phyloP scores from a whole-genome alignment of 2,329 filamentous ascomycete genomes.

The Pyricularia grisea region DNA sequence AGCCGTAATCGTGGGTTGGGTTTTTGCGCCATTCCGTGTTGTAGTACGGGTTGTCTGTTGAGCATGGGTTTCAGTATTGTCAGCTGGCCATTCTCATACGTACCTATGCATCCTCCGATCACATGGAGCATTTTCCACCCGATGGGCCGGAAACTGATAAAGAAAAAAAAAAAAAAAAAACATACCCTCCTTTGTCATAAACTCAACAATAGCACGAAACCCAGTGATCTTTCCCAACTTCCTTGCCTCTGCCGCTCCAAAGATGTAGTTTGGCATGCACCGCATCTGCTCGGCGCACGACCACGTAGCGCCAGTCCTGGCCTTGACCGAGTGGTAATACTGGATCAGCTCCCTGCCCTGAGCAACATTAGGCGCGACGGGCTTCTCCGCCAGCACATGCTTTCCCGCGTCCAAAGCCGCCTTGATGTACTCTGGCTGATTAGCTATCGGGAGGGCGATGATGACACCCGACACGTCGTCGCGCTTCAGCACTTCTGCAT shows the following conservation, averaged over 20 bases:
- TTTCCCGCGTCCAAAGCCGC: slow-evolving; percentile 55
- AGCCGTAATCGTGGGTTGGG: slow-evolving; percentile 66
- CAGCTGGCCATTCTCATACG: neutral
- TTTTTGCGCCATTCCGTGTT: slow-evolving; percentile 52
- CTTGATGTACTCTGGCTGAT: slow-evolving; percentile 49
- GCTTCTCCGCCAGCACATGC: slow-evolving; percentile 63
- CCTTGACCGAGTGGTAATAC: slow-evolving; percentile 19
- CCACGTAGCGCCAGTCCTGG: slow-evolving; percentile 30
- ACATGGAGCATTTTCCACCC: too few species aligned
- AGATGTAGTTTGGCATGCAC: slow-evolving; percentile 45
- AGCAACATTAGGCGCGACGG: slow-evolving; percentile 46
- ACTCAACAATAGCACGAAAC: slow-evolving; percentile 34
- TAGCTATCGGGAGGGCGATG: slow-evolving; percentile 52
- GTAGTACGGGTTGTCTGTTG: slow-evolving; percentile 33
- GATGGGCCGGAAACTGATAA: too few species aligned
- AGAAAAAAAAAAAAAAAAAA: neutral
- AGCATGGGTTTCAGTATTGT: neutral
- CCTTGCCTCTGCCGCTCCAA: slow-evolving; percentile 37
- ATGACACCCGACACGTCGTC: slow-evolving; percentile 46
- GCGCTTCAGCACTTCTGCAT: slow-evolving; percentile 41
- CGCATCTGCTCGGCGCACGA: slow-evolving; percentile 67
- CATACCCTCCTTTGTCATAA: slow-evolving; percentile 19
- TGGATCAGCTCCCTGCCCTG: slow-evolving; percentile 15
- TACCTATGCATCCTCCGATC: too few species aligned
- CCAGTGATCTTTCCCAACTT: slow-evolving; percentile 43